Percentiles rank a stretch among this genome's conserved stretches.
These are phyloP conservation scores for Papiliotrema laurentii DNA, from an alignment of 1,284 basidiomycete species.

Conservation along the genomic window DNA sequence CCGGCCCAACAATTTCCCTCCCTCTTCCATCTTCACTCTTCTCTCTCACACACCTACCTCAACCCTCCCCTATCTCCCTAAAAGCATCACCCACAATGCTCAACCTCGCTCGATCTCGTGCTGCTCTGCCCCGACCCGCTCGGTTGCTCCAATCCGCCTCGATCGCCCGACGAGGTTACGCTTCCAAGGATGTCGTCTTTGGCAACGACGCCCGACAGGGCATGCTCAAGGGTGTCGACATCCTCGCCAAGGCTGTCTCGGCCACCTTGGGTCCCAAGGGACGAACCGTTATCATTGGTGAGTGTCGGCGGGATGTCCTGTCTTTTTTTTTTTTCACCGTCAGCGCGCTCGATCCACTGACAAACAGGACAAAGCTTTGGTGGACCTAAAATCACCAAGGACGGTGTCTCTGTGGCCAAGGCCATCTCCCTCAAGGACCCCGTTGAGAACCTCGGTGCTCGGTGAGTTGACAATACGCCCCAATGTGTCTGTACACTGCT, in stretches of 20 bases:
- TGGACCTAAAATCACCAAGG: constrained; percentile 97
- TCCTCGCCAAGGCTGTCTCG: constrained; percentile 90
- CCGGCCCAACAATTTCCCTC: background rate
- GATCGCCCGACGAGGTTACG: constrained; percentile 54
- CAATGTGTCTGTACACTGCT: background rate
- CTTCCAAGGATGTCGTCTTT: constrained; percentile 93
- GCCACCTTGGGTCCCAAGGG: constrained; percentile 97
- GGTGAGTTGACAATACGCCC: constrained; percentile 54
- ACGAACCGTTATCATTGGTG: constrained; percentile 95
- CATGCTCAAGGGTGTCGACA: constrained; percentile 93
- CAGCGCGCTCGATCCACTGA: background rate
- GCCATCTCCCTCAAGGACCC: constrained; percentile 93
- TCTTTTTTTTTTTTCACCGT: too few relatives aligned
- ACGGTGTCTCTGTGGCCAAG: constrained; percentile 98
- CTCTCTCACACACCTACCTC: background rate
- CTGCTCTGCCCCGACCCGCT: constrained; percentile 51
- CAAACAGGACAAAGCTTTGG: constrained; percentile 72
- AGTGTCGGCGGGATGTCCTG: too few relatives aligned
- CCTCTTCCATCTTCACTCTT: background rate
- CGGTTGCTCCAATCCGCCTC: constrained; percentile 49
- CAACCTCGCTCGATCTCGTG: constrained; percentile 36
- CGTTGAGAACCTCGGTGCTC: constrained; percentile 97
- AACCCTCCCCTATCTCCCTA: constrained; percentile 3
- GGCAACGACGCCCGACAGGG: constrained; percentile 90
- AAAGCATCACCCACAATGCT: constrained; percentile 22